A percentile compares a stretch with the other conserved stretches of the same genome.
Evolutionary conservation across 1,139 yeast genomes (phyloP).

Genomic region (Saccharomyces hybrid): DNA sequence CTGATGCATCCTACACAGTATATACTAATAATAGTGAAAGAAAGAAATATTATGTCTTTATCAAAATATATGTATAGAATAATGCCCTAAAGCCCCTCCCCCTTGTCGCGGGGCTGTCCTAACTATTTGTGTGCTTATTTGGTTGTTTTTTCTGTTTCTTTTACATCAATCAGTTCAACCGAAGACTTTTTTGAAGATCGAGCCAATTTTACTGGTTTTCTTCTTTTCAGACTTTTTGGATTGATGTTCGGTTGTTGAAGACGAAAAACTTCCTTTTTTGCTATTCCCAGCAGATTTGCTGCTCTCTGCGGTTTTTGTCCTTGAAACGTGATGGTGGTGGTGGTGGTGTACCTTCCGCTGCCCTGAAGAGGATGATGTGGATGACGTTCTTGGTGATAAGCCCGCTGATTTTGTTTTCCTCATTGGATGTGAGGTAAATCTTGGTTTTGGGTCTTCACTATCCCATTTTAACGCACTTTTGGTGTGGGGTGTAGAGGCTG

Average conservation of each 20-base stretch:
- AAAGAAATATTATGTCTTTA: neutral
- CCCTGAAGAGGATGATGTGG: neutral
- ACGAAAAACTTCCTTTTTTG: constrained; percentile 2
- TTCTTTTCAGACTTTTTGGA: constrained; percentile 8
- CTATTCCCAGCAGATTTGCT: neutral
- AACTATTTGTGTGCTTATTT: neutral
- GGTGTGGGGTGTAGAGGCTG: constrained; percentile 2
- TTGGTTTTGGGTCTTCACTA: neutral
- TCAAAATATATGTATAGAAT: neutral
- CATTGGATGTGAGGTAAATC: constrained; percentile 5
- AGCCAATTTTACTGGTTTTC: constrained; percentile 13
- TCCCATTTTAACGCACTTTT: neutral
- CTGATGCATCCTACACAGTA: neutral
- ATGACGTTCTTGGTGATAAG: neutral
- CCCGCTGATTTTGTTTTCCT: constrained; percentile 19
- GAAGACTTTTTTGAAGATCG: constrained; percentile 20
- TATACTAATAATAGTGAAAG: neutral
- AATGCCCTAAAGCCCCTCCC: neutral
- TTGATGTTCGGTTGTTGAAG: constrained; percentile 1
- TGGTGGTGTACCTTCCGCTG: neutral
- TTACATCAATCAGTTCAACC: constrained; percentile 1
- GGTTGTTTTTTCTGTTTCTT: neutral
- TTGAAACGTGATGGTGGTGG: neutral
- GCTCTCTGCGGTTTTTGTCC: constrained; percentile 2
- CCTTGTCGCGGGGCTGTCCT: neutral